These are phyloP conservation scores for Erysiphe pulchra DNA, from an alignment of 2,329 filamentous ascomycete species.

Conservation along the genomic window DNA sequence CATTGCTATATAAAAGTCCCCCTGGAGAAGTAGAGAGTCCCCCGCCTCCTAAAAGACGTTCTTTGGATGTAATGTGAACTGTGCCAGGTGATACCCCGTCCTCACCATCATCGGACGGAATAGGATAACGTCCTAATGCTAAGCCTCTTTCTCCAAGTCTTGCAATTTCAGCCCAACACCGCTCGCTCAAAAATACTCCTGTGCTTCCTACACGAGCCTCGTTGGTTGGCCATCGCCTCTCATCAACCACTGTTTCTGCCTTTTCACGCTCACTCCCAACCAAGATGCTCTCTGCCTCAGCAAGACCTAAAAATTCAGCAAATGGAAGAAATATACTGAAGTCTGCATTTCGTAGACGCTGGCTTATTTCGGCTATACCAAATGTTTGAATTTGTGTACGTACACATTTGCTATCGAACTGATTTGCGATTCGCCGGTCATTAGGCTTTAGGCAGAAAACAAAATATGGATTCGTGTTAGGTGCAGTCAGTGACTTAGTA, in stretches of 20 bases:
- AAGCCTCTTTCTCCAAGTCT: conserved; percentile 40
- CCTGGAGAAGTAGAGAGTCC: conserved; percentile 29
- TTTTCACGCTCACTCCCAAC: conserved; percentile 87
- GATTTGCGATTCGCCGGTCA: conserved; percentile 86
- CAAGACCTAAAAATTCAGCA: conserved; percentile 74
- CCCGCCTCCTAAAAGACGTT: conserved; percentile 25
- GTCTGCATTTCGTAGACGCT: conserved; percentile 73
- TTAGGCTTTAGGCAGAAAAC: conserved; percentile 96
- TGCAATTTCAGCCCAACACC: conserved; percentile 81
- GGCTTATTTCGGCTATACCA: conserved; percentile 90
- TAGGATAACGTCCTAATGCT: conserved; percentile 25
- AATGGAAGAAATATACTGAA: conserved; percentile 93
- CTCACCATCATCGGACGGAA: conserved; percentile 32
- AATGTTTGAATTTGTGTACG: conserved; percentile 84
- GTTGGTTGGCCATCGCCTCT: conserved; percentile 75
- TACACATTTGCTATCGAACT: conserved; percentile 97
- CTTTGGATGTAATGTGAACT: conserved; percentile 33
- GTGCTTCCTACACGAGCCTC: conserved; percentile 80
- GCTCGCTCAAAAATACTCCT: conserved; percentile 83
- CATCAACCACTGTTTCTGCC: conserved; percentile 71
- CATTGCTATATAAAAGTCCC: conserved; percentile 39
- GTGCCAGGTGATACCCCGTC: conserved; percentile 32
- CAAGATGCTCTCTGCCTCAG: conserved; percentile 60
- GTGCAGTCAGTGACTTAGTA: conserved; percentile 57
- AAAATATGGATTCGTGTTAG: conserved; percentile 80